Conservation (phyloP, 2,329 filamentous ascomycete species). For the Botrytis deweyae region DNA sequence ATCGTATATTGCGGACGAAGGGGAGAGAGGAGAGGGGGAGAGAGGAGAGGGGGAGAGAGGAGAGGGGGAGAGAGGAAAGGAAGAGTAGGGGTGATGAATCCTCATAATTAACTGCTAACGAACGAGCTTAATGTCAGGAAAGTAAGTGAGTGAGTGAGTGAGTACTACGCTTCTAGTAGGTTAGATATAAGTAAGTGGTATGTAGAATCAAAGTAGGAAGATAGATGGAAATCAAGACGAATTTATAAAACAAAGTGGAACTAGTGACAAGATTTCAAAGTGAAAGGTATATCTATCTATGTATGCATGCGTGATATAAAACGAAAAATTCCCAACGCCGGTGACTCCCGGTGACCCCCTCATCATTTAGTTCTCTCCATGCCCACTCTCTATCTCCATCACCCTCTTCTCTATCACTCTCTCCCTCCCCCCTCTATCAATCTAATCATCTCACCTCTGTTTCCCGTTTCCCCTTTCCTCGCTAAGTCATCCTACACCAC, state of each 20-base stretch:
- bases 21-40: too few species aligned
- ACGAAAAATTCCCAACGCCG: background rate
- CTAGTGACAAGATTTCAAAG: background rate
- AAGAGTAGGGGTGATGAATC: too few species aligned
- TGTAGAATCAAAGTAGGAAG: fast-evolving
- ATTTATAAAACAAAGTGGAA: background rate
- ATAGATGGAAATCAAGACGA: background rate
- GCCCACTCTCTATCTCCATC: background rate
- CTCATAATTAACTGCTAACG: too few species aligned
- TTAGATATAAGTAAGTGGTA: too few species aligned
- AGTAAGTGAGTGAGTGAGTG: too few species aligned
- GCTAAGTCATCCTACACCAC: constrained; percentile 54
- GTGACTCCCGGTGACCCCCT: background rate
- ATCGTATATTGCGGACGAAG: too few species aligned
- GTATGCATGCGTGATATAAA: background rate
- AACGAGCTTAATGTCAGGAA: too few species aligned
- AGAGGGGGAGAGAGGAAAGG: too few species aligned
- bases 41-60: too few species aligned
- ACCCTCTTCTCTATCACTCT: background rate
- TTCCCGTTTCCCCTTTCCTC: background rate
- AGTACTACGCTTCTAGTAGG: too few species aligned
- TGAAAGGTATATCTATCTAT: background rate
- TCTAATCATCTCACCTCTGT: background rate
- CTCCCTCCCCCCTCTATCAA: background rate
- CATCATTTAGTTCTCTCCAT: background rate